phyloP scores from a whole-genome alignment of 176 grass and related monocot species.

The Lolium multiflorum region DNA sequence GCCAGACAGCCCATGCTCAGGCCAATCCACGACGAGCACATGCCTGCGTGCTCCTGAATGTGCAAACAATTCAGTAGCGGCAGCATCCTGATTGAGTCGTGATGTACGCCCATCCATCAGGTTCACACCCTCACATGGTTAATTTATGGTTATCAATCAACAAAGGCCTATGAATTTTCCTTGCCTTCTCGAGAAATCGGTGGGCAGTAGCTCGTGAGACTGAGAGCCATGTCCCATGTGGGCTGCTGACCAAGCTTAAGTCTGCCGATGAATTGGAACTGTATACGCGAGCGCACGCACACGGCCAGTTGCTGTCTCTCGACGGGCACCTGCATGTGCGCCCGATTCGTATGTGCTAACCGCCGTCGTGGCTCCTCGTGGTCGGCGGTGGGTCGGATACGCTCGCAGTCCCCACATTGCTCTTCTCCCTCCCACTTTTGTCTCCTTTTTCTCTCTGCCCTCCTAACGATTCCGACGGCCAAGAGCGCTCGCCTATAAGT shows the following conservation, averaged over 20 bases:
- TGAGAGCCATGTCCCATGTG: conserved; percentile 36
- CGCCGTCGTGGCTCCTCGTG: conserved; percentile 44
- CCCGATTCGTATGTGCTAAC: conserved; percentile 58
- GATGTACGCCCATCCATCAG: neutral
- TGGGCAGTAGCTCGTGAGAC: neutral
- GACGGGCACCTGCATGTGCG: conserved; percentile 72
- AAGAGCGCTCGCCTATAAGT: conserved; percentile 63
- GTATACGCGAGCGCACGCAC: neutral
- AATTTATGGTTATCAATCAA: conserved; percentile 21
- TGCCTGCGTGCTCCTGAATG: neutral
- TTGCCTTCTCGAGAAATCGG: neutral
- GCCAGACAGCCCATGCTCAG: neutral
- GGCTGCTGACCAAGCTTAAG: neutral
- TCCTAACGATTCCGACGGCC: conserved; percentile 63
- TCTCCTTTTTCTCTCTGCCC: neutral
- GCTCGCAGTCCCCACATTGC: conserved; percentile 4
- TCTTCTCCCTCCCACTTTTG: conserved; percentile 21
- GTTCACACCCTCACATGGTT: conserved; percentile 7
- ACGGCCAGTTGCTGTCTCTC: conserved; percentile 38
- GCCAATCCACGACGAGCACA: conserved; percentile 16
- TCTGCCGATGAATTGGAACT: neutral
- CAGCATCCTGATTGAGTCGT: conserved; percentile 3
- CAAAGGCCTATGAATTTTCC: neutral
- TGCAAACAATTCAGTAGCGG: neutral
- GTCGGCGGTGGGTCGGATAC: conserved; percentile 44